These are phyloP conservation scores for Macaranga tanarius DNA, from an alignment of 441 rosid species.

Conservation along the genomic window DNA sequence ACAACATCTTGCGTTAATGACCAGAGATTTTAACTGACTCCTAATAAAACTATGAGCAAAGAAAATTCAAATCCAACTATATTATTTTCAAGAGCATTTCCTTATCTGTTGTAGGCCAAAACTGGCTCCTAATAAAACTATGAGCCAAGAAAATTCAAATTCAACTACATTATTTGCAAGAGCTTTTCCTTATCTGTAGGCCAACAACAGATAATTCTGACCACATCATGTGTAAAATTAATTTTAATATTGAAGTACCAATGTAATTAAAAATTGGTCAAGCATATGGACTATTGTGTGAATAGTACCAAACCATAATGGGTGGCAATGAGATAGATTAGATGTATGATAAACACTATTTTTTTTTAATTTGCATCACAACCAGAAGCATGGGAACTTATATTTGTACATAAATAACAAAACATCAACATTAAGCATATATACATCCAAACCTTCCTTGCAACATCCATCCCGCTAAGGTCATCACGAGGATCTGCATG, in stretches of 20 bases:
- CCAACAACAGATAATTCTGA: neutral
- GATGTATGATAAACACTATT: conserved; percentile 12
- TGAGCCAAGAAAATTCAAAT: conserved; percentile 5
- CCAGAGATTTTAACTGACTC: conserved; percentile 1
- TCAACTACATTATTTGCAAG: neutral
- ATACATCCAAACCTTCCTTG: conserved; percentile 71
- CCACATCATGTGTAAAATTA: neutral
- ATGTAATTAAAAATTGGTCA: neutral
- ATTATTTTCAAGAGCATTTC: too few relatives aligned
- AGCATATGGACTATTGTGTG: conserved; percentile 4
- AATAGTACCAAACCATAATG: neutral
- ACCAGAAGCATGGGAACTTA: conserved; percentile 5
- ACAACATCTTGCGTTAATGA: neutral
- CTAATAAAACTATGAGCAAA: neutral
- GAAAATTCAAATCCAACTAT: conserved; percentile 10
- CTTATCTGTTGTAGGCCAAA: neutral
- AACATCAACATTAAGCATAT: neutral
- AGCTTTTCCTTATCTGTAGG: neutral
- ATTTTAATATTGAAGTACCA: neutral
- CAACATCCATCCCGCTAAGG: conserved; percentile 95
- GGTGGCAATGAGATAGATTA: neutral
- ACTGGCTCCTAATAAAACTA: neutral
- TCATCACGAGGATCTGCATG: conserved; percentile 96
- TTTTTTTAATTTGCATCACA: conserved; percentile 10
- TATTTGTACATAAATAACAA: neutral